Base-by-base conservation (phyloP, 2,329 filamentous ascomycete genomes). In the Fusarium euwallaceae region DNA sequence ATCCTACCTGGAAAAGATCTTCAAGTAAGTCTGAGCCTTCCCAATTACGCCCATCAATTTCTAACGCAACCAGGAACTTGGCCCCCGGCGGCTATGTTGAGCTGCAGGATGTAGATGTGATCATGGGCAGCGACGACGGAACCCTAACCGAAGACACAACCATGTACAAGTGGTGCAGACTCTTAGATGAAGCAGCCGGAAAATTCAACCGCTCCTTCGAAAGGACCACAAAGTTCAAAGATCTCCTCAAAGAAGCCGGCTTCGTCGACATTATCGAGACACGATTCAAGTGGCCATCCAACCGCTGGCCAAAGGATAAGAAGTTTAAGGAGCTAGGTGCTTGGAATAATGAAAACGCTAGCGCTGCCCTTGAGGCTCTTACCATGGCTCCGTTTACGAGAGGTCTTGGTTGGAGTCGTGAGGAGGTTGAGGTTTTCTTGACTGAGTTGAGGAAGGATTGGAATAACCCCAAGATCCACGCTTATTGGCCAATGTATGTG, bases 311-410 rank as follows among this genome's bases (percentile, higher is more conserved):
- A 0, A 86, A 83, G 64, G 85, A 88, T 14, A 82, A 80, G 17
- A 85, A 85, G 36, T 82, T 86, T 53, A 90, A 89, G 75, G 85
- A 88, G 56, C 77, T 88, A 2, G 88, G 88, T 37, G 53, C 64
- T n/a, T 77, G 78, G 78, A 78, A 77, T 0, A 66, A 73, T 3
- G 68, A 62, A 4, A 81, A 81, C 6, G 68, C 79, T 1, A 58
- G 67, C 10, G 69, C 66, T 0, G 79, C 77, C 1, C 45, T 82
- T 2, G 81, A 82, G 60, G 79, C 78, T 1, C 37, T 82, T 1
- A 79, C 80, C 1, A 69, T 82, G 55, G 80, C 76, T 0, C 69
- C 79, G 14, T 77, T 83, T 8, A 81, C 81, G 2, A 74, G 74
- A 39, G 72, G 69, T 9, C n/a, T 71, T 2, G 74, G 72, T 4